Percentiles rank a stretch among this genome's conserved stretches.
Evolutionary conservation across 2,329 filamentous ascomycete species (phyloP).

Genomic region (Fusarium penzigii): DNA sequence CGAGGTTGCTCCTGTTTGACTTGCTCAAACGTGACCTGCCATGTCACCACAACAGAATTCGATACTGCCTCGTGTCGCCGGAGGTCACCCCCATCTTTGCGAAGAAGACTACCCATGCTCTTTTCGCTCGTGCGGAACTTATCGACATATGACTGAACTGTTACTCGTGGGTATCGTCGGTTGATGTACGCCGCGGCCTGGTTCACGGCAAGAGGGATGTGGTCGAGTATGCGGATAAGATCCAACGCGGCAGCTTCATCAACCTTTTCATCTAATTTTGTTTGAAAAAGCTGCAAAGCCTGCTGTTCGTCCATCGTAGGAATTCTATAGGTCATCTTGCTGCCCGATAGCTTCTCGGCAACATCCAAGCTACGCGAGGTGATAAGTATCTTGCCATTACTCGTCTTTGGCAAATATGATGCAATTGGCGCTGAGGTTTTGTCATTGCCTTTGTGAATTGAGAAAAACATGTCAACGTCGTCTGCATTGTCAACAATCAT

Average conservation of each 20-base stretch:
- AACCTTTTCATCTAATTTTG: slow-evolving; percentile 8
- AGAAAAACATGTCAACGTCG: slow-evolving; percentile 11
- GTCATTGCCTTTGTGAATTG: background rate
- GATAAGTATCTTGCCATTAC: slow-evolving; percentile 16
- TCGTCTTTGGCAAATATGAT: slow-evolving; percentile 14
- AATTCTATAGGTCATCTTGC: slow-evolving; percentile 4
- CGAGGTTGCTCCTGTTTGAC: slow-evolving; percentile 1
- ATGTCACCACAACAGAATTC: slow-evolving; percentile 8
- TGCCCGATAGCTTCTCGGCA: slow-evolving; percentile 12
- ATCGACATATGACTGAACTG: slow-evolving; percentile 33
- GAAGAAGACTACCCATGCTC: slow-evolving; percentile 26
- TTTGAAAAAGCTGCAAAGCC: slow-evolving; percentile 14
- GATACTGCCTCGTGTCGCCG: slow-evolving; percentile 12
- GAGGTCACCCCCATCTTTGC: slow-evolving; percentile 24
- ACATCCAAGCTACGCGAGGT: slow-evolving; percentile 15
- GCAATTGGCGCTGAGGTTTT: slow-evolving; percentile 6
- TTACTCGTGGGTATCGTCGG: slow-evolving; percentile 17
- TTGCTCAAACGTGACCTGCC: slow-evolving; percentile 13
- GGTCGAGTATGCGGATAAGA: slow-evolving; percentile 24
- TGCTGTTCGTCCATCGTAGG: slow-evolving; percentile 11
- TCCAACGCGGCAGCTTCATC: slow-evolving; percentile 1
- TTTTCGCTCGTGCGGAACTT: slow-evolving; percentile 30
- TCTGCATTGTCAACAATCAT: slow-evolving; percentile 26
- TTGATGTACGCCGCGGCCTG: slow-evolving; percentile 33
- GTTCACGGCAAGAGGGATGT: slow-evolving; percentile 33